Percentiles rank a stretch among this genome's conserved stretches.
Evolutionary conservation across 2,329 filamentous ascomycete genomes (phyloP).

Genomic region (Penicillium expansum): DNA sequence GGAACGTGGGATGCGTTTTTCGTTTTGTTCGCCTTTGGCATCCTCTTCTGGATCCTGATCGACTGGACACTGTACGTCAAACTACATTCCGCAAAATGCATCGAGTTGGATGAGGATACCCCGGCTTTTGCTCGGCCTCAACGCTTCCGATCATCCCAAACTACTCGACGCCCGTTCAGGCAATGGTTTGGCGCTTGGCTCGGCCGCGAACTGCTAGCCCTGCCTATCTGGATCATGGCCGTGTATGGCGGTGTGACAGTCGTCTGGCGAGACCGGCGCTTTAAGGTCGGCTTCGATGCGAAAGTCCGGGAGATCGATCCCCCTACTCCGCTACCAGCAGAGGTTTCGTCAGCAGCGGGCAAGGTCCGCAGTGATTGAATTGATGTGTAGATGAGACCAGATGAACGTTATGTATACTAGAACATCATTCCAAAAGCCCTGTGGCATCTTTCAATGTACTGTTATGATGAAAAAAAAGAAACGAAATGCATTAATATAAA

Average conservation of each 20-base stretch:
- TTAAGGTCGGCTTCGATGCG: constrained; percentile 80
- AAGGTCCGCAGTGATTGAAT: constrained; percentile 24
- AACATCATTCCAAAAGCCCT: background rate
- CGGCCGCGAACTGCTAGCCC: constrained; percentile 74
- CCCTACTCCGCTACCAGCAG: constrained; percentile 10
- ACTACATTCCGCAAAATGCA: constrained; percentile 69
- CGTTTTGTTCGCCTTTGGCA: constrained; percentile 63
- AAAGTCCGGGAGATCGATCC: constrained; percentile 62
- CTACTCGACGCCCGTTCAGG: constrained; percentile 55
- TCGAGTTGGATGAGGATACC: constrained; percentile 69
- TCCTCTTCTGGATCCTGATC: constrained; percentile 67
- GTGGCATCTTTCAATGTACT: background rate
- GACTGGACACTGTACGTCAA: constrained; percentile 72
- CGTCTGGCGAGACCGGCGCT: constrained; percentile 78
- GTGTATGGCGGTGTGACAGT: constrained; percentile 86
- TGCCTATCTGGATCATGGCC: constrained; percentile 88
- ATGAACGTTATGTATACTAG: constrained; percentile 10
- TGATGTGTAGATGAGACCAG: constrained; percentile 10
- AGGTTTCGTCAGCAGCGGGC: constrained; percentile 15
- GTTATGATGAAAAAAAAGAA: background rate
- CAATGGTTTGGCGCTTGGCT: constrained; percentile 83
- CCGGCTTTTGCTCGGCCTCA: constrained; percentile 66
- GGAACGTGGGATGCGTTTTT: constrained; percentile 66
- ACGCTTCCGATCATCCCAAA: constrained; percentile 40
- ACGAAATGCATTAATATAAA: constrained; percentile 10